Conservation (phyloP, 2,329 filamentous ascomycete genomes). For the Exophiala lecanii-corni region DNA sequence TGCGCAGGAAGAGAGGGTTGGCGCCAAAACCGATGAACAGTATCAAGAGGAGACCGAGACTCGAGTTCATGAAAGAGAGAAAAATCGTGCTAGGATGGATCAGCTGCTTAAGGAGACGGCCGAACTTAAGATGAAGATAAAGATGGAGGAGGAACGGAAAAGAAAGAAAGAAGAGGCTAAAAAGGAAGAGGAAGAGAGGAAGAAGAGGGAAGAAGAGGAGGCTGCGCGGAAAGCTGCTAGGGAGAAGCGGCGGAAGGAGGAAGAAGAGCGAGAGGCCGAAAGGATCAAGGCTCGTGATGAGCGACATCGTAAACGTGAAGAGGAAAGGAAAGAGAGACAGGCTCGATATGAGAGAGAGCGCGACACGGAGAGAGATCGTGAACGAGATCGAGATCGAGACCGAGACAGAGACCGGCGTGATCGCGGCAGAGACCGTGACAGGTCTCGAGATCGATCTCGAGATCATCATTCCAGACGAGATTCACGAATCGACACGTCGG, state of each 20-base stretch:
- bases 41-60: slow-evolving; percentile 52
- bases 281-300: slow-evolving; percentile 48
- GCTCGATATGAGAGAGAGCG: slow-evolving; percentile 32
- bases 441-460: slow-evolving; percentile 28
- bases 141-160: slow-evolving; percentile 37
- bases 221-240: slow-evolving; percentile 46
- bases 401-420: slow-evolving; percentile 33
- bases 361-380: slow-evolving; percentile 30
- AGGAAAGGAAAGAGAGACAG: slow-evolving; percentile 41
- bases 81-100: slow-evolving; percentile 40
- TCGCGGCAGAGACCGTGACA: slow-evolving; percentile 34
- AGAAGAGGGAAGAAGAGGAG: slow-evolving; percentile 41
- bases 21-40: slow-evolving; percentile 57
- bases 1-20: slow-evolving; percentile 49
- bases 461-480: slow-evolving; percentile 32
- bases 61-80: slow-evolving; percentile 49
- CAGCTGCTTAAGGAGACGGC: slow-evolving; percentile 49
- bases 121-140: slow-evolving; percentile 43
- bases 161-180: slow-evolving; percentile 35
- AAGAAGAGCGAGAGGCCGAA: slow-evolving; percentile 50
- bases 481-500: slow-evolving; percentile 31
- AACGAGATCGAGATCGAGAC: slow-evolving; percentile 25
- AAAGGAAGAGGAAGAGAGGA: slow-evolving; percentile 40
- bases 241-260: slow-evolving; percentile 48
- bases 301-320: slow-evolving; percentile 40